These are phyloP conservation scores for Tuber magnatum DNA, from an alignment of 495 filamentous ascomycete species.

Conservation along the genomic window DNA sequence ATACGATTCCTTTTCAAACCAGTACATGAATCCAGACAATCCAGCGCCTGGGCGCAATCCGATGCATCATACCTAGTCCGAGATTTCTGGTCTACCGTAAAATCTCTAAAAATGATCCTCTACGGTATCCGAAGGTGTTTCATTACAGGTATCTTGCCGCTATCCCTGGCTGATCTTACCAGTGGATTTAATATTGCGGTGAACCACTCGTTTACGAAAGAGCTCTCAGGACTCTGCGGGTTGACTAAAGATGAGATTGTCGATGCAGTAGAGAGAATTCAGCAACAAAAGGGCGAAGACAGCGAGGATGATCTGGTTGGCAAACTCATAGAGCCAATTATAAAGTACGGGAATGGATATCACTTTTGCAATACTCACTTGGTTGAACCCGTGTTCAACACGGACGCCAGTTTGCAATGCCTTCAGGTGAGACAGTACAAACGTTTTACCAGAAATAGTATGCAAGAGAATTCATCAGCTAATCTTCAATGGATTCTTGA, in stretches of 20 bases:
- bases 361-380: too few species aligned
- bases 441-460: too few species aligned
- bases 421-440: too few species aligned
- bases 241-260: slow-evolving; percentile 1
- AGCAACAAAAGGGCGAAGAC: not conserved
- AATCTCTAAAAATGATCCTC: not conserved
- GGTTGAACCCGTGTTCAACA: too few species aligned
- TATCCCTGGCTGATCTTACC: not conserved
- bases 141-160: slow-evolving; percentile 9
- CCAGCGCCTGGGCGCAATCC: not conserved
- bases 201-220: not conserved
- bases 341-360: too few species aligned
- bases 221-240: slow-evolving; percentile 7
- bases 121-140: slow-evolving; percentile 12
- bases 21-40: slow-evolving; percentile 1
- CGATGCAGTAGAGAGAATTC: not conserved
- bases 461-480: too few species aligned
- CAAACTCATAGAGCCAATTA: too few species aligned
- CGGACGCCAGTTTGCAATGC: too few species aligned
- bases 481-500: too few species aligned
- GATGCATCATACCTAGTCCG: not conserved
- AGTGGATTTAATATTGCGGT: slow-evolving; percentile 4
- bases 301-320: too few species aligned
- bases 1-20: slow-evolving; percentile 10
- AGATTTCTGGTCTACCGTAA: slow-evolving; percentile 10